Base-by-base conservation (phyloP, 306 rosid species). In the Trichosanthes truncata region DNA sequence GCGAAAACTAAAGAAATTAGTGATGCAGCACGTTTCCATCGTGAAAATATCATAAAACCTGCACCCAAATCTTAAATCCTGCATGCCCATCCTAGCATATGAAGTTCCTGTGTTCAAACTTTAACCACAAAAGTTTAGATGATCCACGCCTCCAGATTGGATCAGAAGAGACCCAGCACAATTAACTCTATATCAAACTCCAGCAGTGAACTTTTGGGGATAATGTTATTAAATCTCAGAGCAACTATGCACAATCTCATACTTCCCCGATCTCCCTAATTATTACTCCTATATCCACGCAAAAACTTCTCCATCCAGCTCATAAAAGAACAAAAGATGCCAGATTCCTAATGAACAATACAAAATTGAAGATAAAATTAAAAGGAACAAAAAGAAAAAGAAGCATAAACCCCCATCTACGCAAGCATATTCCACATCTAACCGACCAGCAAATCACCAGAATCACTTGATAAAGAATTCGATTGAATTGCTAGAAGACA, bases 1-100 rank as follows among this genome's bases (percentile, higher is more conserved):
- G 59, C 59, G 43, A 74, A 73, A 73, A 74, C 78, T 17, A 74
- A 9, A 74, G 40, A 71, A 29, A 74, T 74, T 49, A 74, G 59
- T 17, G 26, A 74, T 31, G 61, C 78, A 45, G 60, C 26, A 36
- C 43, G 21, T 57, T 49, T 26, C 26, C 61, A 74, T 49, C 26
- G 13, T 18, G 61, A 31, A 66, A 49, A 49, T 26, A 74, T 49
- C 78, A 49, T 49, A 74, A 74, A 74, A 49, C 43, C 61, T 15
- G 26, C 78, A 74, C 53, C 26, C 61, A 48, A 48, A 74, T 48
- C 78, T 74, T 26, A 48, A 74, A 74, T 71, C 56, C 55, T n/a
- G 75, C 75, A 68, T 21, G 2, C 77, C 77, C 77, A 45, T 72
- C 59, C 56, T 25, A 73, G 41, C 57, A 15, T 48, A 73, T 29